Evolutionary conservation across 2,329 filamentous ascomycete genomes (phyloP), one percentile per base, ranked within the genome.

Genomic region (Monosporascus sp.): DNA sequence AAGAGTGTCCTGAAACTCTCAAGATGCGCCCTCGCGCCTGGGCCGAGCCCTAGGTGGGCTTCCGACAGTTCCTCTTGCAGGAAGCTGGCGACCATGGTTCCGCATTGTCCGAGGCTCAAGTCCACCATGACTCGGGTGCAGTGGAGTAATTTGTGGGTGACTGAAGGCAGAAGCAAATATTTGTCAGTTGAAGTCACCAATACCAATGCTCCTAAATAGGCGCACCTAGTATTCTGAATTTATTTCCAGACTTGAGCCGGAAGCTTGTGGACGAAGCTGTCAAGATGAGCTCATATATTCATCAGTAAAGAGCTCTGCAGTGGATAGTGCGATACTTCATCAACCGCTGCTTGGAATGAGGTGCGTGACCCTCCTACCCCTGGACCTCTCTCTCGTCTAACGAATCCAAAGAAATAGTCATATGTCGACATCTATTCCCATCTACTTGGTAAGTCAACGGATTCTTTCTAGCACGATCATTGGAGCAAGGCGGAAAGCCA

Each of bases 1-100:
- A 94, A 68, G 58, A 90, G 88, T 8, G 81, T 78, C 47, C 88
- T 79, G 66, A 93, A 93, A 2, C 82, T 81, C 56, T 91, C 84
- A 1, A 93, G 78, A 61, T 94, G 89, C 3, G 80, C 76, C 57
- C 85, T 76, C 4, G 83, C 80, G 1, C 78, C 81, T 1, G 76
- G 68, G 1, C 84, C 75, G 1, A 92, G 75, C 2, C 86, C 86
- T n/a, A 91, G 72, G 51, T 85, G 73, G 1, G 82, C 72, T 48
- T 86, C 78, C 0, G 85, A 87, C 3, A 92, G 72, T 56, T 91
- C 88, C 27, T 88, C 81, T 48, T 86, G 82, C 7, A 92, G 78
- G 63, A 94, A 91, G 7, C 75, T 81, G n/a, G 75, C 73, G 3
- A 94, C 70, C 63, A 83, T 83, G 47, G 66, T 69, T 1, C 81